A percentile compares a stretch with the other conserved stretches of the same genome.
These are phyloP conservation scores for Fusarium sp. DNA, from an alignment of 2,329 filamentous ascomycete species.

Conservation along the genomic window DNA sequence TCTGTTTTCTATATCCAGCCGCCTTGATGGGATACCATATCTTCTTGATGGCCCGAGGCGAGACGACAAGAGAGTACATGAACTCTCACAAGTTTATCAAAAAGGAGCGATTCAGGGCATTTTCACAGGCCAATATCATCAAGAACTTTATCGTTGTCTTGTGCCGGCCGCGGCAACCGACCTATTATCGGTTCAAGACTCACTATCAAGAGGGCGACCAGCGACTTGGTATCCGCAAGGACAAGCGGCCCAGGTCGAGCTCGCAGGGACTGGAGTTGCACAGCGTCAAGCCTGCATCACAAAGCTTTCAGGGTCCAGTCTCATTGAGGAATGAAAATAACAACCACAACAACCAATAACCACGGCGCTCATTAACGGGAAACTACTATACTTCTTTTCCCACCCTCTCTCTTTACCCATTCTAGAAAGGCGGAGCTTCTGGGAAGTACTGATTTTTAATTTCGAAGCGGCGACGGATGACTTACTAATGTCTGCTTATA, in stretches of 20 bases:
- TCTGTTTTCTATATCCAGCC: conserved; percentile 83
- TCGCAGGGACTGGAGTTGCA: conserved; percentile 85
- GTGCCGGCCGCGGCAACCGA: conserved; percentile 84
- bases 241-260: conserved; percentile 58
- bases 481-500: conserved; percentile 37
- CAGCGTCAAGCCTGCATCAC: conserved; percentile 60
- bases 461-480: conserved; percentile 31
- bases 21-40: conserved; percentile 90
- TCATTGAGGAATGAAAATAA: conserved; percentile 54
- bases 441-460: conserved; percentile 39
- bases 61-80: conserved; percentile 96
- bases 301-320: conserved; percentile 67
- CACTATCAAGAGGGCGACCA: conserved; percentile 85
- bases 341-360: conserved; percentile 39
- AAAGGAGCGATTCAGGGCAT: conserved; percentile 90
- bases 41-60: conserved; percentile 89
- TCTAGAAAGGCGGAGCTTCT: conserved; percentile 37
- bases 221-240: conserved; percentile 71
- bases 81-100: conserved; percentile 96
- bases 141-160: conserved; percentile 87
- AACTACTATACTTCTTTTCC: conserved; percentile 10
- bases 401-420: conserved; percentile 16
- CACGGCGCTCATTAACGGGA: conserved; percentile 2
- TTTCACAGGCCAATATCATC: conserved; percentile 79
- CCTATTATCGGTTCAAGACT: conserved; percentile 88